Evolutionary conservation across 352 stramenopile species (phyloP), one percentile per base, ranked within the genome.

Genomic region (Plasmopara muralis): DNA sequence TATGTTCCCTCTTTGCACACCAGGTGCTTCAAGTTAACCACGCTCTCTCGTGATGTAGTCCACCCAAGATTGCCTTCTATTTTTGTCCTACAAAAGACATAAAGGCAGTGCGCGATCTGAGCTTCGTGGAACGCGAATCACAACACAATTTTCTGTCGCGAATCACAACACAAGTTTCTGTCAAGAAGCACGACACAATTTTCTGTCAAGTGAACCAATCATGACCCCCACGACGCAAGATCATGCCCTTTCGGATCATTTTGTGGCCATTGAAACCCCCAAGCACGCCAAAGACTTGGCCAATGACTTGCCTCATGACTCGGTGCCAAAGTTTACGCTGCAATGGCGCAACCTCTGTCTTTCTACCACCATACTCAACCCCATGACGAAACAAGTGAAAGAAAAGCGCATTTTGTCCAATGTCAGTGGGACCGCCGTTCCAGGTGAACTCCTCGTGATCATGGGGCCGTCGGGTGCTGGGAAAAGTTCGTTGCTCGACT

Each of bases 401-500:
- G 56, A 77, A 14, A 85, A 83, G 43, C 25, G 53, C 2, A 83
- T 93, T 43, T 58, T 93, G 2, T 59, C 67, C 13, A 57, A 71
- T 37, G 67, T 89, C 5, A 74, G 50, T 29, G 79, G 77, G 0
- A 55, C 53, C 14, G 74, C 75, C 2, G 42, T 43, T 6, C 77
- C 76, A 6, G 79, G 78, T 7, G 63, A 79, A 16, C 59, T 89
- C 2, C 53, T 87, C 10, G 75, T 81, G 12, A 70, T 93, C 53
- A 86, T 88, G 70, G 82, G 79, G 13, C 72, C 71, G 1, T 83
- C 69, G 0, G 81, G 83, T 10, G 78, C 83, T 30, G 88, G 89
- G 9, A 97, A 98, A 60, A 96, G 86, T n/a, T 96, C 92, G 2
- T 75, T 98, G 6, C 77, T 96, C 7, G 91, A 98, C 74, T 94